phyloP scores from a whole-genome alignment of 139 green algal genomes.

The Trebouxia sp. region DNA sequence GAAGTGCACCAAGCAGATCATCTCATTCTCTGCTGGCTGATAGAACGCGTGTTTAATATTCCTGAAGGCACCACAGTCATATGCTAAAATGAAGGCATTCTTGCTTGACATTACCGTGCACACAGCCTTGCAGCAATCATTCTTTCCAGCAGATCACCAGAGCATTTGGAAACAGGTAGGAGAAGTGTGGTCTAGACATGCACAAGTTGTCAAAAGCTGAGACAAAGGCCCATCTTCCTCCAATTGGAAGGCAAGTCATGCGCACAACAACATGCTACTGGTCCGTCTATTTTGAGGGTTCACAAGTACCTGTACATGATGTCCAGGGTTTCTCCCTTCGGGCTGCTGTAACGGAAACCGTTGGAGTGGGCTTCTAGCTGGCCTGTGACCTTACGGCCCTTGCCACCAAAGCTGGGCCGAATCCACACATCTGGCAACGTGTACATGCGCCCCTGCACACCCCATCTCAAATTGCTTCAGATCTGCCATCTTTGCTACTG shows the following conservation, averaged over 20 bases:
- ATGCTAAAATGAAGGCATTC: not conserved
- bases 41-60: conserved; percentile 99
- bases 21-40: conserved; percentile 91
- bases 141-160: no score
- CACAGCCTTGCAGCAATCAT: not conserved
- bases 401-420: conserved; percentile 81
- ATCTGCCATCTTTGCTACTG: no score
- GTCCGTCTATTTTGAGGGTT: no score
- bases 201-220: no score
- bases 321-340: conserved; percentile 88
- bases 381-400: conserved; percentile 90
- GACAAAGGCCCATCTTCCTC: no score
- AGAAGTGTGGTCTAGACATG: no score
- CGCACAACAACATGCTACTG: no score
- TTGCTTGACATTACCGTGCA: no score
- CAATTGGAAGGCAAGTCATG: no score
- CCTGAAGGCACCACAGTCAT: conserved; percentile 32
- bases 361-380: conserved; percentile 95
- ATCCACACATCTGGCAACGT: conserved; percentile 94
- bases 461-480: not conserved
- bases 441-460: conserved; percentile 65
- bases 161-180: no score
- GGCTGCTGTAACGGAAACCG: conserved; percentile 93
- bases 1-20: conserved; percentile 98
- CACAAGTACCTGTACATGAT: conserved; percentile 91